Base-by-base conservation (phyloP, 805 yeast genomes). In the Ogataea ganodermae region DNA sequence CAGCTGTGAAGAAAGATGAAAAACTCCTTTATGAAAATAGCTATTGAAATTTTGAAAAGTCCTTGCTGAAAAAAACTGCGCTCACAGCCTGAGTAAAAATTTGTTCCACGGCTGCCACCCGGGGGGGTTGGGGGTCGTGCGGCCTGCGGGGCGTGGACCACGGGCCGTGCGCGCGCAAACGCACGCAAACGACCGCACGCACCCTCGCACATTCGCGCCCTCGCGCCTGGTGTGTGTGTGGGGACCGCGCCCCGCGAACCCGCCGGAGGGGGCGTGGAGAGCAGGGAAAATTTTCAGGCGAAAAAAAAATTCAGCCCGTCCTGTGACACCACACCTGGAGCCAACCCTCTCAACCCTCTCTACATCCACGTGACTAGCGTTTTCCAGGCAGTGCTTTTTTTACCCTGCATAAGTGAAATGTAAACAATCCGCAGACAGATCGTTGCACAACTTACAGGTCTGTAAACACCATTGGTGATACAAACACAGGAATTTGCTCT, bases 381-480 rank as follows among this genome's bases (percentile, higher is more conserved):
- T 13, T 10, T 23, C 21, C 35, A 6, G 32, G 38, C 35, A 32
- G 38, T 40, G 33, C 16, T 20, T 24, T 22, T 32, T 16, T 7
- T 3, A 10, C 31, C 30, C 41, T 17, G 13, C 12, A 16, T 27
- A 31, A 47, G 17, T 14, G 44, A 49, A 48, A 45, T 35, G 52
- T 49, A 49, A 49, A 49, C 52, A 49, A 44, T 14, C 30, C 41
- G 14, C 9, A 24, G 17, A 31, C 17, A 31, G 35, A 31, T 31
- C 35, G 18, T 31, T 33, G 36, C 14, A 33, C 4, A 33, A 33
- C 12, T 4, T 27, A 27, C 13, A 27, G 13, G 31, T 27, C 31
- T 24, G n/a, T n/a, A n/a, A n/a, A n/a, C n/a, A n/a, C n/a, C n/a
- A n/a, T n/a, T n/a, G n/a, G n/a, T n/a, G n/a, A n/a, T n/a, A n/a